phyloP scores from a whole-genome alignment of 371 early-diverging fungal genomes.

The Mucor sp. region DNA sequence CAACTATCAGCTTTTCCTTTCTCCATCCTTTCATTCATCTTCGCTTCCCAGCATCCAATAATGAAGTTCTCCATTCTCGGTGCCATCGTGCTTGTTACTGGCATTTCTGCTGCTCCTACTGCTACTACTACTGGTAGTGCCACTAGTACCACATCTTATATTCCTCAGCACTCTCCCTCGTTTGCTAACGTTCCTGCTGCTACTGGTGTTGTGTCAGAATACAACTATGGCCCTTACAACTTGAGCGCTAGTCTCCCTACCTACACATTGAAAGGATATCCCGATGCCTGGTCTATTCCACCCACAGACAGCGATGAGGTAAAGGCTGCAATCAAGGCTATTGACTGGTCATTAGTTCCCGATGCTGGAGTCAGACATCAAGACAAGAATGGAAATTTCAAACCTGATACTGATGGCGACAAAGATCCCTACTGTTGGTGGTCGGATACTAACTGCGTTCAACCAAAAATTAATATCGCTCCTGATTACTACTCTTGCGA shows the following conservation, averaged over 20 bases:
- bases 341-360: conserved; percentile 29
- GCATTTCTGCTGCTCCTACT: conserved; percentile 10
- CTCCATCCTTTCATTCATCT: neutral
- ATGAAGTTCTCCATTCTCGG: neutral
- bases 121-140: neutral
- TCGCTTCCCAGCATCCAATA: no score
- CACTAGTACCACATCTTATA: neutral
- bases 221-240: conserved; percentile 16
- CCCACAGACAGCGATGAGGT: conserved; percentile 19
- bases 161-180: conserved; percentile 13
- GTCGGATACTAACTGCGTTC: conserved; percentile 40
- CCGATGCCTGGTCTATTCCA: conserved; percentile 13
- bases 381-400: conserved; percentile 10
- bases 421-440: conserved; percentile 44
- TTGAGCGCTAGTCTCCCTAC: conserved; percentile 8
- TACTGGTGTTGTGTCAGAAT: conserved; percentile 10
- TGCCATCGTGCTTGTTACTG: neutral
- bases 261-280: conserved; percentile 9
- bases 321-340: conserved; percentile 15
- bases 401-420: conserved; percentile 10
- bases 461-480: conserved; percentile 38
- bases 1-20: neutral
- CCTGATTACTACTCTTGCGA: conserved; percentile 39
- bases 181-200: conserved; percentile 4
- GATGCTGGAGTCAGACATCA: conserved; percentile 19